Evolutionary conservation across 805 yeast species (phyloP).

Genomic region (Spathaspora passalidarum): DNA sequence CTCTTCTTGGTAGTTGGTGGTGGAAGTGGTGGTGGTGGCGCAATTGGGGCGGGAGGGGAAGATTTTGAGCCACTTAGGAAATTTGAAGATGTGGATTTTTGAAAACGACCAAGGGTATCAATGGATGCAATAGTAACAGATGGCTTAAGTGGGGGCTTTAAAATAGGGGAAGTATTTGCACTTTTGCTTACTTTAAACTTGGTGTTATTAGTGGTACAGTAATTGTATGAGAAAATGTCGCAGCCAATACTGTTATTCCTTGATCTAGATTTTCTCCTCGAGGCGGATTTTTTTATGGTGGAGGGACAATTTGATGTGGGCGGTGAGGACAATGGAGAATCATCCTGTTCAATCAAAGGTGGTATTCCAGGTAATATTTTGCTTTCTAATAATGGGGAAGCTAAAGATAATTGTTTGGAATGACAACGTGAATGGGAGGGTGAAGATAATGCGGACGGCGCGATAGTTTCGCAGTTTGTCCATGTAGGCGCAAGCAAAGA

Average conservation of each 20-base stretch:
- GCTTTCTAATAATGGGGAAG: slow-evolving; percentile 22
- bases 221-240: slow-evolving; percentile 7
- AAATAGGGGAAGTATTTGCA: slow-evolving; percentile 3
- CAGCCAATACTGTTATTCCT: slow-evolving; percentile 7
- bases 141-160: slow-evolving; percentile 8
- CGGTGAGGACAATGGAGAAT: not conserved
- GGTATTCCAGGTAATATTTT: slow-evolving; percentile 3
- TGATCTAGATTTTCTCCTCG: not conserved
- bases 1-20: not conserved
- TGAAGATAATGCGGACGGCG: not conserved
- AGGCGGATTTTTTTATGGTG: slow-evolving; percentile 6
- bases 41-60: not conserved
- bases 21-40: not conserved
- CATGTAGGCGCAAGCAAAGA: not conserved
- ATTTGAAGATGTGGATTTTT: not conserved
- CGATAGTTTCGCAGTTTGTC: slow-evolving; percentile 1
- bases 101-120: slow-evolving; percentile 3
- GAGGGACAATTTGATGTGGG: not conserved
- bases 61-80: not conserved
- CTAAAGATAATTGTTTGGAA: slow-evolving; percentile 15
- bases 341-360: slow-evolving; percentile 1
- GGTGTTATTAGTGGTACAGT: not conserved
- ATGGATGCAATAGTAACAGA: slow-evolving; percentile 6
- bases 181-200: slow-evolving; percentile 6
- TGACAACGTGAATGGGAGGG: not conserved